phyloP scores from a whole-genome alignment of 495 filamentous ascomycete species.

The Pyronema omphalodes region DNA sequence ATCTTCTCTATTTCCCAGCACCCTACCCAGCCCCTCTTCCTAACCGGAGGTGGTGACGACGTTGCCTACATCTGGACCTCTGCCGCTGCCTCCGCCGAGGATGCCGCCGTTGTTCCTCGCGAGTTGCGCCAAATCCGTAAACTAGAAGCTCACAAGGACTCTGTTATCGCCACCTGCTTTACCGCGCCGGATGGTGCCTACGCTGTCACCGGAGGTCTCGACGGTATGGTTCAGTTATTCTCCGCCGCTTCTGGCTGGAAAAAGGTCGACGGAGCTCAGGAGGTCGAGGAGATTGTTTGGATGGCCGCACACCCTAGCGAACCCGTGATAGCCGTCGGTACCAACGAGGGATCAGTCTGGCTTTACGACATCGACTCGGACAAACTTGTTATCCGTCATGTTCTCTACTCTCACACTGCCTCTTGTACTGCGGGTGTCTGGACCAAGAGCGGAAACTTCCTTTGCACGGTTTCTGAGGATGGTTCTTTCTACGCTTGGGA shows the following conservation, averaged over 20 bases:
- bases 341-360: conserved; percentile 88
- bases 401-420: conserved; percentile 75
- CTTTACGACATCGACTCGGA: conserved; percentile 63
- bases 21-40: conserved; percentile 59
- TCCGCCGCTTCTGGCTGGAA: conserved; percentile 32
- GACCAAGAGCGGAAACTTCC: conserved; percentile 70
- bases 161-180: conserved; percentile 68
- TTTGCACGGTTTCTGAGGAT: conserved; percentile 83
- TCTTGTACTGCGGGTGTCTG: conserved; percentile 81
- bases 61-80: conserved; percentile 59
- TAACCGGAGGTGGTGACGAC: conserved; percentile 75
- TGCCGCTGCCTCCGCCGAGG: conserved; percentile 41
- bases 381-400: conserved; percentile 65
- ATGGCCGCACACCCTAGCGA: conserved; percentile 53
- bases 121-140: conserved; percentile 50
- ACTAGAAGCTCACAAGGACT: conserved; percentile 78
- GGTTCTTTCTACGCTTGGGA: conserved; percentile 82
- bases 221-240: conserved; percentile 50
- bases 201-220: conserved; percentile 68
- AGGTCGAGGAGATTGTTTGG: conserved; percentile 94
- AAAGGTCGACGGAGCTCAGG: conserved; percentile 52
- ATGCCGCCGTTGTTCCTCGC: conserved; percentile 48
- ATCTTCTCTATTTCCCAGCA: conserved; percentile 91
- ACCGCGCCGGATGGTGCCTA: conserved; percentile 69
- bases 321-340: conserved; percentile 66